These are phyloP conservation scores for Aspergillus brunneoviolaceus DNA, from an alignment of 2,329 filamentous ascomycete species.

Conservation along the genomic window DNA sequence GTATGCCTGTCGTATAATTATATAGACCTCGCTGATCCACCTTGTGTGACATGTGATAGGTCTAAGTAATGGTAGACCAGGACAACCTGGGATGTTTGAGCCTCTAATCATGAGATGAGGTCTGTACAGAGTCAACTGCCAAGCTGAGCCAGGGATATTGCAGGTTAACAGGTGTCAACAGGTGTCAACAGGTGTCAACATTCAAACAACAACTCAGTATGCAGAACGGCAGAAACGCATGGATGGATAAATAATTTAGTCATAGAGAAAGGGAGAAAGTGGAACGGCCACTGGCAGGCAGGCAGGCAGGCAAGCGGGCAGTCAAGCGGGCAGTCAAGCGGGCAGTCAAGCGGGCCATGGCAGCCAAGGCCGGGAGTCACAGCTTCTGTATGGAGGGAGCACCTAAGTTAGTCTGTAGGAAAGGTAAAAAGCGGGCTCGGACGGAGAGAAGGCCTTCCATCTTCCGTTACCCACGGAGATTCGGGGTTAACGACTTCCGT, in stretches of 20 bases:
- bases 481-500: slow-evolving; percentile 9
- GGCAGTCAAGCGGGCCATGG: too few relatives aligned
- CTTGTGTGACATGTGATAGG: not conserved
- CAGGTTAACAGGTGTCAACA: too few relatives aligned
- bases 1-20: not conserved
- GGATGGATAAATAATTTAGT: not conserved
- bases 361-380: not conserved
- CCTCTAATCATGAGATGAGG: not conserved
- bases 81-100: not conserved
- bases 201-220: not conserved
- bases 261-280: too few relatives aligned
- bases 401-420: too few relatives aligned
- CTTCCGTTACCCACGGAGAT: not conserved
- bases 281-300: too few relatives aligned
- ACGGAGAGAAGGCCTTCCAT: not conserved
- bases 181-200: too few relatives aligned
- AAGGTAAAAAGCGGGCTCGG: not conserved
- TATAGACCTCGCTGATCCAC: not conserved
- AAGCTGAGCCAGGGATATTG: too few relatives aligned
- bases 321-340: too few relatives aligned
- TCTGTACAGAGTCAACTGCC: not conserved
- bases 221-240: not conserved
- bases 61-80: not conserved
- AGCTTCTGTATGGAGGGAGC: not conserved
- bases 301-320: too few relatives aligned